phyloP scores from a whole-genome alignment of 306 rosid species.

The Lathyrus oleraceus region DNA sequence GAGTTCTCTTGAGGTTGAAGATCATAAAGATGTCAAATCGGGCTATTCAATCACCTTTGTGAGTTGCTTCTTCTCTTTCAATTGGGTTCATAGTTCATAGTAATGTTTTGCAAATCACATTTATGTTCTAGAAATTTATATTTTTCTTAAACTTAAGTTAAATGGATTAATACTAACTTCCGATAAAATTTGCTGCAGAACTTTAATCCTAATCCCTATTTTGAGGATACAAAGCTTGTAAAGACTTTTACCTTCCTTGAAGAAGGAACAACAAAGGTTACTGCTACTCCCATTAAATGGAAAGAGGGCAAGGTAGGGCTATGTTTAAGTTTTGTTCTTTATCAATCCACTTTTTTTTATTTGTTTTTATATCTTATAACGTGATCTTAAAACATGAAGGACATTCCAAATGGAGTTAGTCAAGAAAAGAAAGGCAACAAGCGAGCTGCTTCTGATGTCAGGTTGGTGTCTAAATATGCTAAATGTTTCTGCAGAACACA shows the following conservation, averaged over 20 bases:
- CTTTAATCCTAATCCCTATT: slow-evolving; percentile 82
- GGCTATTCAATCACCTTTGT: slow-evolving; percentile 86
- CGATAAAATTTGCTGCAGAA: slow-evolving; percentile 50
- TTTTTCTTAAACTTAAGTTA: not conserved
- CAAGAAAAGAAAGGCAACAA: slow-evolving; percentile 88
- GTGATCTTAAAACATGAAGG: slow-evolving; percentile 47
- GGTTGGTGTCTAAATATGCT: slow-evolving; percentile 50
- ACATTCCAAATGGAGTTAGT: slow-evolving; percentile 69
- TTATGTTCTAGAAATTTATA: not conserved
- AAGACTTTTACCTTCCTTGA: slow-evolving; percentile 86
- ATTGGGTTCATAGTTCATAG: not conserved
- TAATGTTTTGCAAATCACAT: not conserved
- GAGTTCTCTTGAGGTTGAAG: slow-evolving; percentile 88
- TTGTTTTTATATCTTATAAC: slow-evolving; percentile 1
- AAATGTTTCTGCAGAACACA: not conserved
- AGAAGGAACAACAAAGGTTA: slow-evolving; percentile 79
- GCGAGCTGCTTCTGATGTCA: slow-evolving; percentile 66
- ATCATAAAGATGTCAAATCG: slow-evolving; percentile 84
- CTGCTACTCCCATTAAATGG: slow-evolving; percentile 89
- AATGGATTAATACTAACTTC: not conserved
- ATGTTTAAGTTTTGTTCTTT: not conserved
- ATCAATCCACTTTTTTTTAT: not conserved
- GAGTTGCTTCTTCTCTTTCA: slow-evolving; percentile 44
- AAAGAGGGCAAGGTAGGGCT: slow-evolving; percentile 84
- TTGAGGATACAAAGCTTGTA: slow-evolving; percentile 77